A percentile compares a stretch with the other conserved stretches of the same genome.
Conservation (phyloP, 768 basidiomycete species). For the Agaricus subrufescens region DNA sequence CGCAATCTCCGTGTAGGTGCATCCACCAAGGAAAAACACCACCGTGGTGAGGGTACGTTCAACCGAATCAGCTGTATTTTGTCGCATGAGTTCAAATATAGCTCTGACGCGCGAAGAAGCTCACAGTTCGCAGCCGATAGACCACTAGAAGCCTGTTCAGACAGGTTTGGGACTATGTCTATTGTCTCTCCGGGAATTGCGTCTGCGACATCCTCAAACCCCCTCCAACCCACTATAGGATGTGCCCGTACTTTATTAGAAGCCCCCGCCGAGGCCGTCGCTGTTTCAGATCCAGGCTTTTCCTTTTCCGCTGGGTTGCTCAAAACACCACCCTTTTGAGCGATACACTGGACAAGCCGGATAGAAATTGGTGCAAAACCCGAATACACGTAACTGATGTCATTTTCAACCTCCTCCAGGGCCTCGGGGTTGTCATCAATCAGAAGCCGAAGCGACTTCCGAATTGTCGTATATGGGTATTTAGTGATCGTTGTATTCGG, state of each 20-base stretch:
- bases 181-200: slow-evolving; percentile 83
- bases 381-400: slow-evolving; percentile 94
- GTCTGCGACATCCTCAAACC: slow-evolving; percentile 87
- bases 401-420: slow-evolving; percentile 81
- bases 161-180: slow-evolving; percentile 58
- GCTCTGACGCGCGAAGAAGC: slow-evolving; percentile 13
- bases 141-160: slow-evolving; percentile 8
- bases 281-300: slow-evolving; percentile 30
- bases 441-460: slow-evolving; percentile 86
- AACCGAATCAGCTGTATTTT: background rate
- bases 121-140: background rate
- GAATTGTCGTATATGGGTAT: slow-evolving; percentile 66
- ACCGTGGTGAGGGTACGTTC: slow-evolving; percentile 78
- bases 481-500: slow-evolving; percentile 45
- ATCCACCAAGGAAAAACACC: slow-evolving; percentile 96
- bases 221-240: slow-evolving; percentile 94
- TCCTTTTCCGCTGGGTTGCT: slow-evolving; percentile 72
- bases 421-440: slow-evolving; percentile 83
- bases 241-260: slow-evolving; percentile 74
- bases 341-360: slow-evolving; percentile 88
- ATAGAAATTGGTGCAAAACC: slow-evolving; percentile 94
- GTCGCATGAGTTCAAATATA: background rate
- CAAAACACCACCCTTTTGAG: slow-evolving; percentile 86
- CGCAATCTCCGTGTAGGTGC: slow-evolving; percentile 96
- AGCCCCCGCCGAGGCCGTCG: slow-evolving; percentile 30